phyloP scores from a whole-genome alignment of 768 basidiomycete genomes.

The Collybiopsis luxurians region DNA sequence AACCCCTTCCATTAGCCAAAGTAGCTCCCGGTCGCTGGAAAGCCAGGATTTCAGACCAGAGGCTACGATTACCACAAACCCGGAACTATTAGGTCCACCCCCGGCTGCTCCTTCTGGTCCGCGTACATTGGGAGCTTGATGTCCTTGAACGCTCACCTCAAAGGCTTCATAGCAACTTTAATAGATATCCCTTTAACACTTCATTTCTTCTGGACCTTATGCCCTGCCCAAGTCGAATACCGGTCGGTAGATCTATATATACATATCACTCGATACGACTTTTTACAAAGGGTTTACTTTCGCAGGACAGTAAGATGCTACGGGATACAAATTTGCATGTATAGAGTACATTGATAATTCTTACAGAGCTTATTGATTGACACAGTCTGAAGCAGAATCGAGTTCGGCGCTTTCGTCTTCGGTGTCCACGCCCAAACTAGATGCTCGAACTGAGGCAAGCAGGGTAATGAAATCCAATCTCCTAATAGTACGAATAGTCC shows the following conservation, averaged over 20 bases:
- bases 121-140: slow-evolving; percentile 5
- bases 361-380: slow-evolving; percentile 13
- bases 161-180: too few species aligned
- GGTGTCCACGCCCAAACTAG: slow-evolving; percentile 21
- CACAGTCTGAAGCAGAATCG: slow-evolving; percentile 13
- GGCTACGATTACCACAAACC: not conserved
- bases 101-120: not conserved
- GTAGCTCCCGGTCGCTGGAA: too few species aligned
- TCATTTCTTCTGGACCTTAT: too few species aligned
- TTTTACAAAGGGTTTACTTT: too few species aligned
- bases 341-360: not conserved
- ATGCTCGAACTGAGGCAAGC: slow-evolving; percentile 19
- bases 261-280: too few species aligned
- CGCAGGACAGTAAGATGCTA: too few species aligned
- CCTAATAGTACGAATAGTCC: slow-evolving; percentile 18
- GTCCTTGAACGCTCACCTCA: not conserved
- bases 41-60: too few species aligned
- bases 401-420: slow-evolving; percentile 23
- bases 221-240: too few species aligned
- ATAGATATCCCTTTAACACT: too few species aligned
- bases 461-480: slow-evolving; percentile 22
- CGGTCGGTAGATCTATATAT: too few species aligned
- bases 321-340: not conserved
- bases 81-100: slow-evolving; percentile 10
- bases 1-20: not conserved